Evolutionary conservation across 1,284 basidiomycete genomes (phyloP).

Genomic region (Microbotryum saponariae): DNA sequence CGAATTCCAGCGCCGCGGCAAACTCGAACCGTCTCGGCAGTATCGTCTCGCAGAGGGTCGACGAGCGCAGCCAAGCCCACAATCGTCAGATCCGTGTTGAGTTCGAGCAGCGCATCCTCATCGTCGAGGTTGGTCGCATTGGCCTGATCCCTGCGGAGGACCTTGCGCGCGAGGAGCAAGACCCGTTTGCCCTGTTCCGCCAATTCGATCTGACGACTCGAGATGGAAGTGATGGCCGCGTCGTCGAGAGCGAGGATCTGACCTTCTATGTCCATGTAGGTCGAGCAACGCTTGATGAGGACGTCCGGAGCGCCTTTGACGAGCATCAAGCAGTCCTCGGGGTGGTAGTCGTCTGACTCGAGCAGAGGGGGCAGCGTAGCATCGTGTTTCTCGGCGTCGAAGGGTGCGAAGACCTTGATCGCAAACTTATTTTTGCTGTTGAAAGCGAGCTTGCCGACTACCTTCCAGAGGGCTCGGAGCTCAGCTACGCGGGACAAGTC

Average conservation of each 20-base stretch:
- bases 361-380: background rate
- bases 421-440: background rate
- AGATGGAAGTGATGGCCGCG: conserved; percentile 37
- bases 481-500: background rate
- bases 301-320: conserved; percentile 54
- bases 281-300: conserved; percentile 46
- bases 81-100: conserved; percentile 49
- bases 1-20: conserved; percentile 49
- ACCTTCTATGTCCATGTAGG: conserved; percentile 39
- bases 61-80: conserved; percentile 58
- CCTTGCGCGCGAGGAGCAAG: conserved; percentile 46
- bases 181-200: conserved; percentile 57
- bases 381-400: background rate
- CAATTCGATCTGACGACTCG: conserved; percentile 48
- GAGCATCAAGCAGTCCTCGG: background rate
- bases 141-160: conserved; percentile 26
- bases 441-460: conserved; percentile 11
- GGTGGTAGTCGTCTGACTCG: background rate
- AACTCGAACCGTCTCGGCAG: conserved; percentile 49
- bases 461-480: background rate
- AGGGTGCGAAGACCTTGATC: no score
- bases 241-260: conserved; percentile 42
- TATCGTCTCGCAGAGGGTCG: conserved; percentile 57
- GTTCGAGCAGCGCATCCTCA: conserved; percentile 39
- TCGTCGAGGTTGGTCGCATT: conserved; percentile 26